phyloP scores from a whole-genome alignment of 2,329 filamentous ascomycete genomes.

The Penicillium sp. region DNA sequence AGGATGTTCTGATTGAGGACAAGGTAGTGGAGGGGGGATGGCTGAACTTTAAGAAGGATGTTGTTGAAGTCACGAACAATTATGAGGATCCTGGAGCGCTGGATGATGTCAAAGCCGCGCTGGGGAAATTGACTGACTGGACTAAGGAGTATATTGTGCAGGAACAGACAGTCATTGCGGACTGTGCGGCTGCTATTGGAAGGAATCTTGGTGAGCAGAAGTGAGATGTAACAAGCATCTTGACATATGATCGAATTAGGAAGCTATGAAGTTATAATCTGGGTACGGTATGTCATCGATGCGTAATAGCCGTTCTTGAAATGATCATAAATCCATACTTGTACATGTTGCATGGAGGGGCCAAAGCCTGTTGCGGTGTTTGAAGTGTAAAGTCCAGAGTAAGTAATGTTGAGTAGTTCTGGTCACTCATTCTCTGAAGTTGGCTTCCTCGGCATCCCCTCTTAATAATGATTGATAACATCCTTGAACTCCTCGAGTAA shows the following conservation, averaged over 20 bases:
- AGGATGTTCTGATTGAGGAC: not conserved
- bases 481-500: constrained; percentile 45
- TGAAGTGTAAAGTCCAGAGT: not conserved
- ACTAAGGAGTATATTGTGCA: not conserved
- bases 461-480: constrained; percentile 32
- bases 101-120: not conserved
- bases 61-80: not conserved
- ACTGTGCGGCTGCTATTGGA: constrained; percentile 1
- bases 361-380: not conserved
- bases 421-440: not conserved
- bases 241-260: not conserved
- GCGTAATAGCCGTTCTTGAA: not conserved
- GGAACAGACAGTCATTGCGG: not conserved
- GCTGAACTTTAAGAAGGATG: not conserved
- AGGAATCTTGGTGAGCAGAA: not conserved
- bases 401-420: not conserved
- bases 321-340: not conserved
- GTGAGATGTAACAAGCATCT: not conserved
- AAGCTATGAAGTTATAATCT: not conserved
- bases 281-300: not conserved
- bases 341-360: not conserved
- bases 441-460: not conserved
- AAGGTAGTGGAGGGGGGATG: not conserved
- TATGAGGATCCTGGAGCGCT: not conserved
- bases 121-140: constrained; percentile 4